Conservation (phyloP, 179 eudicot genomes). For the Pouteria campechiana region DNA sequence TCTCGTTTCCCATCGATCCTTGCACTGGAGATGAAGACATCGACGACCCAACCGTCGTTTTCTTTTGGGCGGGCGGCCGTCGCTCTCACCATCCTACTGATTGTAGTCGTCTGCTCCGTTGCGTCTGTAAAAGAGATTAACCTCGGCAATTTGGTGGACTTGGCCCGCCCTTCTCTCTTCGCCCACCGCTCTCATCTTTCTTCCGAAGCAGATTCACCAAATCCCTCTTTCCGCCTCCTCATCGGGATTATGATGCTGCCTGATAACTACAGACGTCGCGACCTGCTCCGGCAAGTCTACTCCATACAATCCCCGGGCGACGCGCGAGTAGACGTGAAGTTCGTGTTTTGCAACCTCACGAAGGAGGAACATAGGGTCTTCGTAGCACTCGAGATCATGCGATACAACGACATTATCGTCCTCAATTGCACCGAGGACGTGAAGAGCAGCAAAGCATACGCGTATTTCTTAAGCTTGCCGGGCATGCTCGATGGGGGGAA, state of each 20-base stretch:
- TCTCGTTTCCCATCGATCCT: too few species aligned
- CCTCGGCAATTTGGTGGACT: too few species aligned
- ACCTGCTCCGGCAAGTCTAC: constrained; percentile 71
- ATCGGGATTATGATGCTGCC: constrained; percentile 65
- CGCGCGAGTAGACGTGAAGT: constrained; percentile 59
- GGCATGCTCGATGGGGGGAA: constrained; percentile 14
- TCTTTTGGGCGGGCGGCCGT: too few species aligned
- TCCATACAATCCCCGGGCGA: constrained; percentile 41
- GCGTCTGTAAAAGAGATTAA: too few species aligned
- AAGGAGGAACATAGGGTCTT: constrained; percentile 55
- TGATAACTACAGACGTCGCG: constrained; percentile 53
- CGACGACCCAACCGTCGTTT: too few species aligned
- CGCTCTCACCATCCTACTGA: too few species aligned
- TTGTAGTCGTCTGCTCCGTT: too few species aligned
- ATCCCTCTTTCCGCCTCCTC: too few species aligned
- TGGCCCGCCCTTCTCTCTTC: too few species aligned
- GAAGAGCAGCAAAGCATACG: constrained; percentile 77
- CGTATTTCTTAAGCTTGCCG: constrained; percentile 56
- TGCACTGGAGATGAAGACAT: too few species aligned
- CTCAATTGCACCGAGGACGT: constrained; percentile 72
- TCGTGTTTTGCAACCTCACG: constrained; percentile 80
- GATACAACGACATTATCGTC: constrained; percentile 62
- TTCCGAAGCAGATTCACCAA: too few species aligned
- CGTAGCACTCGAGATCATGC: constrained; percentile 67
- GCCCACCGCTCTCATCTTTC: too few species aligned